phyloP scores from a whole-genome alignment of 306 rosid genomes.

The Medicago arabica region DNA sequence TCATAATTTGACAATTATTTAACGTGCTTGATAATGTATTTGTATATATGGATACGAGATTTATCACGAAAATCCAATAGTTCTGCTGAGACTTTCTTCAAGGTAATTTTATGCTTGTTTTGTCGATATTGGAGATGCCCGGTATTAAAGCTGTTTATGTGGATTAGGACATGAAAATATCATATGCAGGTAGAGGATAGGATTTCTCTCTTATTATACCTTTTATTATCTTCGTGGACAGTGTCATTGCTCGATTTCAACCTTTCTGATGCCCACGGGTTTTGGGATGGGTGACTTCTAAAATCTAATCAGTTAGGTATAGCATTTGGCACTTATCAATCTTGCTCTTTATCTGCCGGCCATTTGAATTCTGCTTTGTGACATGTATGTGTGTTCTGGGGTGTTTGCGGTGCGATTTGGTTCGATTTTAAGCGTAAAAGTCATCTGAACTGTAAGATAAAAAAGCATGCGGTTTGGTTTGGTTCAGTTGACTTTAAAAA shows the following conservation, averaged over 20 bases:
- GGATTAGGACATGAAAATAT: conserved; percentile 5
- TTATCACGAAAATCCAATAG: neutral
- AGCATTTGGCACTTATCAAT: no score
- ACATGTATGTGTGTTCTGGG: no score
- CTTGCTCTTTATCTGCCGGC: no score
- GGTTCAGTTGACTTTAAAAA: no score
- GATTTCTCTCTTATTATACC: neutral
- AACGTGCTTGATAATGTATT: neutral
- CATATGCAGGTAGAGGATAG: neutral
- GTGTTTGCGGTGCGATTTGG: no score
- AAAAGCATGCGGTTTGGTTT: no score
- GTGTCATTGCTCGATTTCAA: neutral
- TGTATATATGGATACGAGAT: neutral
- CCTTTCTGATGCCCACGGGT: neutral
- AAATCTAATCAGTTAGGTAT: no score
- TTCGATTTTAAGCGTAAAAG: no score
- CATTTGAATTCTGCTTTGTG: no score
- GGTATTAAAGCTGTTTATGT: neutral
- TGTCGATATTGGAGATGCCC: neutral
- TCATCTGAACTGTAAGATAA: no score
- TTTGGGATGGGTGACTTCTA: neutral
- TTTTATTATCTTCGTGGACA: neutral
- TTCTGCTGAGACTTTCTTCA: neutral
- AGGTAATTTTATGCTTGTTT: neutral
- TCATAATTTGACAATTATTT: conserved; percentile 1